phyloP scores from a whole-genome alignment of 345 rosid species.

The Eutrema japonicum region DNA sequence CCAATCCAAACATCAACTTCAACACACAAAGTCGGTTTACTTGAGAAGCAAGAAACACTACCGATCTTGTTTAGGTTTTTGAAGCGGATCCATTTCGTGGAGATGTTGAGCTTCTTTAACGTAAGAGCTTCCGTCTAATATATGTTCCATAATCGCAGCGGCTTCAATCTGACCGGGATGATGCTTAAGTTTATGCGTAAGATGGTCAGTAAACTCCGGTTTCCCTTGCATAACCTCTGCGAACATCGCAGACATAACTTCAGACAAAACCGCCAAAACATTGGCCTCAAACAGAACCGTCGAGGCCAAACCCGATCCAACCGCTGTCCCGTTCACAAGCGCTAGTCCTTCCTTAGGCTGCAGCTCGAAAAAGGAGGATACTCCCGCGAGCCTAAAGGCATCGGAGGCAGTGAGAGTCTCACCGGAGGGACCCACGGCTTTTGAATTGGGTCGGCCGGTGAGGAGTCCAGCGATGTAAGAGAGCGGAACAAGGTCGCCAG shows the following conservation, averaged over 20 bases:
- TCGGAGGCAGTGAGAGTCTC: constrained; percentile 53
- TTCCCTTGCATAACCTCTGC: constrained; percentile 69
- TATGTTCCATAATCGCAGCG: constrained; percentile 69
- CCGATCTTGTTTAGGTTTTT: constrained; percentile 63
- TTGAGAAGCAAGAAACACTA: constrained; percentile 23
- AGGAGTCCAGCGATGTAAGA: constrained; percentile 75
- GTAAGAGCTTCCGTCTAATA: constrained; percentile 61
- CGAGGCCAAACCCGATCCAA: constrained; percentile 72
- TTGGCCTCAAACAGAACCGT: constrained; percentile 62
- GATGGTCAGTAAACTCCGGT: constrained; percentile 64
- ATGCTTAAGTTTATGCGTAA: constrained; percentile 68
- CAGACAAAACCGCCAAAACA: constrained; percentile 52
- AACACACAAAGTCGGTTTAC: background rate
- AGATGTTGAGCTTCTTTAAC: constrained; percentile 52
- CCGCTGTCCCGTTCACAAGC: constrained; percentile 69
- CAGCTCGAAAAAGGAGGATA: constrained; percentile 55
- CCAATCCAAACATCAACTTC: background rate
- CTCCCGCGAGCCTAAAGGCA: constrained; percentile 54
- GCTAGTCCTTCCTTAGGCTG: constrained; percentile 84
- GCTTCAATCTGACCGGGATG: constrained; percentile 76
- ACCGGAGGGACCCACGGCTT: constrained; percentile 61
- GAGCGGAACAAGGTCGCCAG: constrained; percentile 71
- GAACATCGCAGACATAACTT: constrained; percentile 58
- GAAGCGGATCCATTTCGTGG: constrained; percentile 60
- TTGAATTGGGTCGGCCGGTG: constrained; percentile 65